phyloP scores from a whole-genome alignment of 371 early-diverging fungal genomes.

The Synchytrium microbalum region DNA sequence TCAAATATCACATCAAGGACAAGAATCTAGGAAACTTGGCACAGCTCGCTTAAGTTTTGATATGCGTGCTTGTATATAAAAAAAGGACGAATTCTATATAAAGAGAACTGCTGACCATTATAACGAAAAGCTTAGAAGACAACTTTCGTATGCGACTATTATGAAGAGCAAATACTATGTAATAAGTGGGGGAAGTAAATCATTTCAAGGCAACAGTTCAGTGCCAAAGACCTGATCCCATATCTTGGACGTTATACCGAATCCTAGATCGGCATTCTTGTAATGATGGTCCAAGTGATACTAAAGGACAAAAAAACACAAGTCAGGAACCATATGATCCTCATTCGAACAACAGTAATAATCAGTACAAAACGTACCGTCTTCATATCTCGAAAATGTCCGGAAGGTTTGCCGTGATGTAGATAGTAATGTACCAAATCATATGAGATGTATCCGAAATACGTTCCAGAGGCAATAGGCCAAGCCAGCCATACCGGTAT shows the following conservation, averaged over 20 bases:
- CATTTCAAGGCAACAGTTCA: not conserved
- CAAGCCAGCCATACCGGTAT: slow-evolving; percentile 44
- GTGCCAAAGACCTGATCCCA: slow-evolving; percentile 87
- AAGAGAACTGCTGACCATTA: no score
- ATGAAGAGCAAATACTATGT: no score
- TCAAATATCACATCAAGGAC: not conserved
- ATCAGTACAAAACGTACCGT: slow-evolving; percentile 18
- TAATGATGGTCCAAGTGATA: slow-evolving; percentile 95
- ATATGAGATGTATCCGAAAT: slow-evolving; percentile 79
- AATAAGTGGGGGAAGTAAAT: no score
- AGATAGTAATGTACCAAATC: slow-evolving; percentile 90
- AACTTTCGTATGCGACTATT: no score
- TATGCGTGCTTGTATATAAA: no score
- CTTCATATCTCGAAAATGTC: slow-evolving; percentile 77
- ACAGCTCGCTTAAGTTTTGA: not conserved
- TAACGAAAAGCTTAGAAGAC: no score
- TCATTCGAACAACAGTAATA: not conserved
- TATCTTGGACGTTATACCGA: slow-evolving; percentile 85
- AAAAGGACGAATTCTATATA: no score
- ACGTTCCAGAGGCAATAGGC: slow-evolving; percentile 65
- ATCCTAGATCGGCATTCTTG: slow-evolving; percentile 72
- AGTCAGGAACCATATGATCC: slow-evolving; percentile 4
- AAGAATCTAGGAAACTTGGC: not conserved
- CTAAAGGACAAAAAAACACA: not conserved
- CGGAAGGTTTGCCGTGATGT: slow-evolving; percentile 77